Evolutionary conservation across 2,329 filamentous ascomycete genomes (phyloP).

Genomic region (Aspergillus viridinutans): DNA sequence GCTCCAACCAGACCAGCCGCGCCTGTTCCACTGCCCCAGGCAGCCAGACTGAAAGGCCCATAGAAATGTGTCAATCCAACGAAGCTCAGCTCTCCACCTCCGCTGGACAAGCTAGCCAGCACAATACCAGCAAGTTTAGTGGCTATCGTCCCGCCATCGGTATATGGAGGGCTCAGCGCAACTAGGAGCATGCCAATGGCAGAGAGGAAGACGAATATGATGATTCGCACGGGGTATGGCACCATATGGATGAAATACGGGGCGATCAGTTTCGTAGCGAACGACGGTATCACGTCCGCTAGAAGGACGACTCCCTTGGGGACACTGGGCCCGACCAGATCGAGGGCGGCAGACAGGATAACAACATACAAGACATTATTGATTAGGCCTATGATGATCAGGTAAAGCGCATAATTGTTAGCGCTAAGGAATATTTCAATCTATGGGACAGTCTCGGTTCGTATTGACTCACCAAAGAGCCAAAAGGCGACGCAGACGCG

Average conservation of each 20-base stretch:
- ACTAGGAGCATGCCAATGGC: constrained; percentile 85
- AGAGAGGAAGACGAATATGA: constrained; percentile 71
- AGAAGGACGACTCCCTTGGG: constrained; percentile 92
- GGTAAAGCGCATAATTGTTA: constrained; percentile 1
- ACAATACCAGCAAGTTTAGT: constrained; percentile 79
- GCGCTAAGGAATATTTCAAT: not conserved
- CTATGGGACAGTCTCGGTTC: not conserved
- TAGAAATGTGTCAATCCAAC: constrained; percentile 91
- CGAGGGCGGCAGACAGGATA: constrained; percentile 89
- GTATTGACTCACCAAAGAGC: constrained; percentile 69
- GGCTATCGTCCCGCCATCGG: constrained; percentile 57
- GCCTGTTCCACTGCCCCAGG: constrained; percentile 90
- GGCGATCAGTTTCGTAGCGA: constrained; percentile 79
- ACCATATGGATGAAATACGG: constrained; percentile 92
- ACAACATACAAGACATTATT: constrained; percentile 99
- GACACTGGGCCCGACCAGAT: constrained; percentile 80
- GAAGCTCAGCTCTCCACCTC: constrained; percentile 86
- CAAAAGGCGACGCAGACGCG: constrained; percentile 80
- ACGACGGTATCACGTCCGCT: constrained; percentile 85
- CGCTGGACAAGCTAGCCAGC: constrained; percentile 78
- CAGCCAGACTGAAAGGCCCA: constrained; percentile 76
- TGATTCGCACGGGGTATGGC: constrained; percentile 71
- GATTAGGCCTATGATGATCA: constrained; percentile 63
- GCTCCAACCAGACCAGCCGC: constrained; percentile 84
- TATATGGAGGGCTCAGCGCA: constrained; percentile 65